A percentile compares a stretch with the other conserved stretches of the same genome.
These are phyloP conservation scores for Paramecium biaurelia DNA, from an alignment of 73 alveolate species.

Conservation along the genomic window DNA sequence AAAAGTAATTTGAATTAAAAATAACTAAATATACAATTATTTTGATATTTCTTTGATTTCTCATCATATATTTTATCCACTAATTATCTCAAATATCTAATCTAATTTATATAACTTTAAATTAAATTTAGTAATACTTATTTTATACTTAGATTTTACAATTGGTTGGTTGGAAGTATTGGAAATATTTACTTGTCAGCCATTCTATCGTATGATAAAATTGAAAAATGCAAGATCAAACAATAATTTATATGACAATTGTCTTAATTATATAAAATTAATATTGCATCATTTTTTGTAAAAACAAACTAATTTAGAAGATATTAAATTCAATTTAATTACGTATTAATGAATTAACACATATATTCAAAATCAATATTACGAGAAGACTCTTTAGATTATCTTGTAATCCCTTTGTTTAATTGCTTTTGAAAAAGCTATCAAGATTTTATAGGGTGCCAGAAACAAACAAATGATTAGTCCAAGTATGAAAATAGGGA, in stretches of 20 bases:
- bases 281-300: neutral
- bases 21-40: neutral
- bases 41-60: neutral
- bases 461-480: neutral
- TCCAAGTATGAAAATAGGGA: neutral
- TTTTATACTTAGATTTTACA: too few species aligned
- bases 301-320: neutral
- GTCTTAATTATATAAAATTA: neutral
- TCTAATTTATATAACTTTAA: too few species aligned
- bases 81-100: too few species aligned
- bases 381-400: neutral
- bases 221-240: neutral
- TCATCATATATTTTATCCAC: too few species aligned
- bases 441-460: neutral
- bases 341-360: neutral
- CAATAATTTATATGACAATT: neutral
- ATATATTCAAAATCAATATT: neutral
- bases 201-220: too few species aligned
- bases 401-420: neutral
- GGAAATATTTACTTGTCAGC: too few species aligned
- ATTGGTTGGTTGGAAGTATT: too few species aligned
- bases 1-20: conserved; percentile 51
- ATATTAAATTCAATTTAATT: neutral
- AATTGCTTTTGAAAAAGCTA: neutral
- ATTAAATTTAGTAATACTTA: too few species aligned